phyloP scores from a whole-genome alignment of 331 rosid species.

The Rosa hybrid region DNA sequence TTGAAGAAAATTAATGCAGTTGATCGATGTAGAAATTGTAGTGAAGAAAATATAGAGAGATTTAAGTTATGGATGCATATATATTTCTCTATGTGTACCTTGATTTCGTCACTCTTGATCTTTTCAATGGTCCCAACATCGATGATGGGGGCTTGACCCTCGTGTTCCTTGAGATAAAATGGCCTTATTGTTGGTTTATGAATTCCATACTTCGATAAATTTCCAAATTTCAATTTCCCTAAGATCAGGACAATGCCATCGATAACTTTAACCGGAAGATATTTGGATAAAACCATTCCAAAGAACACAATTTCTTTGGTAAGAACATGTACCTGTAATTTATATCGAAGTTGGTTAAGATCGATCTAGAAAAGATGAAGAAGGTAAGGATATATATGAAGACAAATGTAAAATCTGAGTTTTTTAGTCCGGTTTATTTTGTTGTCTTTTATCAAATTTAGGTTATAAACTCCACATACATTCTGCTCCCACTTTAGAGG shows the following conservation, averaged over 20 bases:
- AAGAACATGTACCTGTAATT: conserved; percentile 41
- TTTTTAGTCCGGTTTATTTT: too few relatives aligned
- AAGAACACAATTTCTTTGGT: conserved; percentile 47
- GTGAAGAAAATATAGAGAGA: too few relatives aligned
- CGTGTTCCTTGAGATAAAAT: conserved; percentile 32
- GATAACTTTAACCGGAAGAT: conserved; percentile 2
- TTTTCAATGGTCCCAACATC: conserved; percentile 59
- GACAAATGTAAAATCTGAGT: too few relatives aligned
- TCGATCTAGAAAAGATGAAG: too few relatives aligned
- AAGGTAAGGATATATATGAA: background rate
- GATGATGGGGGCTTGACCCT: conserved; percentile 56
- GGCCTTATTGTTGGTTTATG: conserved; percentile 48
- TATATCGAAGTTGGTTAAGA: too few relatives aligned
- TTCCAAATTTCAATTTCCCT: conserved; percentile 26
- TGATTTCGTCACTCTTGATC: conserved; percentile 39
- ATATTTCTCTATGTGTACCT: conserved; percentile 29
- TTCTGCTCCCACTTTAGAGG: too few relatives aligned
- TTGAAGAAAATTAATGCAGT: too few relatives aligned
- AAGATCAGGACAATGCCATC: background rate
- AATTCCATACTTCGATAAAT: conserved; percentile 46
- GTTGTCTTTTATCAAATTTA: too few relatives aligned
- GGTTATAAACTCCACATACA: too few relatives aligned
- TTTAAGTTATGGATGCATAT: background rate
- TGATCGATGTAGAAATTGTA: too few relatives aligned
- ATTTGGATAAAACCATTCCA: conserved; percentile 50